A percentile compares a stretch with the other conserved stretches of the same genome.
phyloP scores from a whole-genome alignment of 495 filamentous ascomycete species.

The Terfezia claveryi region DNA sequence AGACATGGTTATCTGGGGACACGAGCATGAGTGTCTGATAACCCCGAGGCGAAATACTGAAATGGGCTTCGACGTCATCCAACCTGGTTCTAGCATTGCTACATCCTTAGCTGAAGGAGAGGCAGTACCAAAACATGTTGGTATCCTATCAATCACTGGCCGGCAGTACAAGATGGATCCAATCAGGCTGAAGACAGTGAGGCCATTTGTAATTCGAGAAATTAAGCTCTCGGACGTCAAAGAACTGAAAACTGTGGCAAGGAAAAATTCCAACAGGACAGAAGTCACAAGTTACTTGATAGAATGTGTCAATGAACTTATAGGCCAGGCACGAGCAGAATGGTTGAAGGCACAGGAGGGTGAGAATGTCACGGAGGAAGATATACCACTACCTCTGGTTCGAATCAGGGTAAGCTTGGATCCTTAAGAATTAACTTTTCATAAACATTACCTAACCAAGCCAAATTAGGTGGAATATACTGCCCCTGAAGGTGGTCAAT shows the following conservation, averaged over 20 bases:
- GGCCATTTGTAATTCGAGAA: slow-evolving; percentile 76
- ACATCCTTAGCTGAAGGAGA: slow-evolving; percentile 82
- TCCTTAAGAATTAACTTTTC: not conserved
- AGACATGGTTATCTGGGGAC: slow-evolving; percentile 86
- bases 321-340: slow-evolving; percentile 57
- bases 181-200: slow-evolving; percentile 64
- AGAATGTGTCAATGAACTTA: slow-evolving; percentile 58
- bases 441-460: not conserved
- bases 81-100: slow-evolving; percentile 87
- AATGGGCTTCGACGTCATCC: slow-evolving; percentile 84
- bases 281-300: slow-evolving; percentile 58
- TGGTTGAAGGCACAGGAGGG: slow-evolving; percentile 56
- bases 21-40: slow-evolving; percentile 93
- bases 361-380: slow-evolving; percentile 29
- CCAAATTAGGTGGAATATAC: slow-evolving; percentile 49
- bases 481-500: slow-evolving; percentile 64
- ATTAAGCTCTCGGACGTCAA: slow-evolving; percentile 55
- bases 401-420: slow-evolving; percentile 34
- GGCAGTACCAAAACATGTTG: slow-evolving; percentile 75
- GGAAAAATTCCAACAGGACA: slow-evolving; percentile 58
- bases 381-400: slow-evolving; percentile 60
- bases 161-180: slow-evolving; percentile 62
- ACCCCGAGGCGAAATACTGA: slow-evolving; percentile 62
- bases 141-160: slow-evolving; percentile 64
- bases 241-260: slow-evolving; percentile 51